Conservation (phyloP, 164 flowering plant species). For the Piper betle region DNA sequence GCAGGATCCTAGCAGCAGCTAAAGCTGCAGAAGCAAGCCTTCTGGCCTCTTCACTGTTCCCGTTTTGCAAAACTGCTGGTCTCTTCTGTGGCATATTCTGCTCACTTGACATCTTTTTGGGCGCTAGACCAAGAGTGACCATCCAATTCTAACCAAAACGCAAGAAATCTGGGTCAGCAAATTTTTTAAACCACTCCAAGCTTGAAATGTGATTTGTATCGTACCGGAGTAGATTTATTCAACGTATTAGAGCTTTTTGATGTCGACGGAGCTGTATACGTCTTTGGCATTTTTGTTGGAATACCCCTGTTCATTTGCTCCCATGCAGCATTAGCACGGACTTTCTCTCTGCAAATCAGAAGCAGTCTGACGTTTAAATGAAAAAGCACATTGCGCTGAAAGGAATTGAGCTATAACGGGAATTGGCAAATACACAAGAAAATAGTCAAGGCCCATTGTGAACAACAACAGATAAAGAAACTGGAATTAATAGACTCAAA, state of each 20-base stretch:
- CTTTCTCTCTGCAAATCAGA: slow-evolving; percentile 38
- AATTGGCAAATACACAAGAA: background rate
- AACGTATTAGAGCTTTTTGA: slow-evolving; percentile 25
- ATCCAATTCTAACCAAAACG: slow-evolving; percentile 49
- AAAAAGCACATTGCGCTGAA: background rate
- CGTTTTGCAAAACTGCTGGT: slow-evolving; percentile 20
- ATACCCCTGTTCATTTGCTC: slow-evolving; percentile 70
- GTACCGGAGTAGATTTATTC: slow-evolving; percentile 29
- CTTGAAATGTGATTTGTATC: slow-evolving; percentile 1
- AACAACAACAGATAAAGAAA: background rate
- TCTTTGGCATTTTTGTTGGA: slow-evolving; percentile 27
- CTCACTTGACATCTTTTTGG: slow-evolving; percentile 26
- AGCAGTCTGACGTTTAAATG: background rate
- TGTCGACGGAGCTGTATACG: slow-evolving; percentile 20
- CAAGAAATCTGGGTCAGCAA: background rate
- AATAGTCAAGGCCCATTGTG: too few relatives aligned
- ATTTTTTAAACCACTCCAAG: background rate
- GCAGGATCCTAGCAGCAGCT: slow-evolving; percentile 63
- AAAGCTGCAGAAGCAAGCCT: slow-evolving; percentile 89
- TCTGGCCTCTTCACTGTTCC: slow-evolving; percentile 49
- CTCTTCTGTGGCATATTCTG: slow-evolving; percentile 17
- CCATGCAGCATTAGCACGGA: slow-evolving; percentile 74
- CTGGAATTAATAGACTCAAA: background rate
- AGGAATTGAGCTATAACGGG: background rate
- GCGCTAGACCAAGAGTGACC: slow-evolving; percentile 47